Conservation (phyloP, 2,329 filamentous ascomycete genomes). For the Ophiostoma triangulosporum region DNA sequence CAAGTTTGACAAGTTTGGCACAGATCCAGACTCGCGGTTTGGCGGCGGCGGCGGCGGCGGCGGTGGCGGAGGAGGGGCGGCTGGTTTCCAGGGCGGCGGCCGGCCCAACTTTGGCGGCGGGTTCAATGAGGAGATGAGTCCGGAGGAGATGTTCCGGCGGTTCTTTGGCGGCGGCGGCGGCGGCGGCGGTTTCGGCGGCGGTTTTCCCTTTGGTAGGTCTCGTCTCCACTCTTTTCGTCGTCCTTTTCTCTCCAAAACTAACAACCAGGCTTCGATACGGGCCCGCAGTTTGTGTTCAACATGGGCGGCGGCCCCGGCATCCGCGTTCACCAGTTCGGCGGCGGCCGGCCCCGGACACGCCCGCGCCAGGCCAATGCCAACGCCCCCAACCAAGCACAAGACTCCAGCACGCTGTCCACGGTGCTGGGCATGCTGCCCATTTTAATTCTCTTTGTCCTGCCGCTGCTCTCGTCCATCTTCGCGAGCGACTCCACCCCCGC, state of each 20-base stretch:
- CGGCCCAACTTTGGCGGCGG: slow-evolving; percentile 26
- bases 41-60: slow-evolving; percentile 37
- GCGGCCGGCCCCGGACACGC: slow-evolving; percentile 59
- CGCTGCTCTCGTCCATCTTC: slow-evolving; percentile 71
- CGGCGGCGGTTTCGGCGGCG: slow-evolving; percentile 40
- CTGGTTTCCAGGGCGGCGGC: slow-evolving; percentile 34
- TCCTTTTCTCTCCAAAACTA: not conserved
- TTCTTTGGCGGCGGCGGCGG: slow-evolving; percentile 79
- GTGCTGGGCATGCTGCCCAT: slow-evolving; percentile 73
- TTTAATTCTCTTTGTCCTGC: slow-evolving; percentile 75
- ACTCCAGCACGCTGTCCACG: slow-evolving; percentile 34
- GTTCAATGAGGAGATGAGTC: slow-evolving; percentile 89
- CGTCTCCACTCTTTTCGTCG: not conserved
- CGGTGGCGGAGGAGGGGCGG: slow-evolving; percentile 25
- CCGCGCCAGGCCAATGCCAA: slow-evolving; percentile 35
- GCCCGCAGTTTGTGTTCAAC: slow-evolving; percentile 90
- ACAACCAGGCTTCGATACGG: slow-evolving; percentile 50
- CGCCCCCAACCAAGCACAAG: slow-evolving; percentile 23
- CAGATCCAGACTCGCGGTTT: slow-evolving; percentile 84
- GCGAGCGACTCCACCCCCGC: slow-evolving; percentile 37
- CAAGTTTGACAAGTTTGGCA: slow-evolving; percentile 78
- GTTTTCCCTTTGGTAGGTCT: not conserved
- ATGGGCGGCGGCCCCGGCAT: slow-evolving; percentile 83
- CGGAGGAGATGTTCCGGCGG: slow-evolving; percentile 90
- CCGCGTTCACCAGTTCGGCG: slow-evolving; percentile 90